phyloP scores from a whole-genome alignment of 805 yeast species.

The Saccharomycopsis selenospora region DNA sequence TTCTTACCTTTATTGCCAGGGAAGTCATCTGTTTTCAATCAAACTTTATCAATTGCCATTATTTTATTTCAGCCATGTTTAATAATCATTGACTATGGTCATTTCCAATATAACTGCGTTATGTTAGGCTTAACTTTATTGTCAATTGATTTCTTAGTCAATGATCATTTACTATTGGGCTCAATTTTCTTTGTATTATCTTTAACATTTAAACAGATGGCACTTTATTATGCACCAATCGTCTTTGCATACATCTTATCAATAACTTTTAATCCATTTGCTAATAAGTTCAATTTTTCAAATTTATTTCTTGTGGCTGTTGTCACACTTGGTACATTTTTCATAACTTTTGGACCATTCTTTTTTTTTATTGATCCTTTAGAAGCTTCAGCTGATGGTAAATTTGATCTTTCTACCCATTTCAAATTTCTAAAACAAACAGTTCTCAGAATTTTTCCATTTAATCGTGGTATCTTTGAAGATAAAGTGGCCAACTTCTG shows the following conservation, averaged over 20 bases:
- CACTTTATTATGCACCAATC: slow-evolving; percentile 85
- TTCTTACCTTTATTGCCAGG: slow-evolving; percentile 23
- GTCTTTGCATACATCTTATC: slow-evolving; percentile 68
- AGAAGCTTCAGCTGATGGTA: slow-evolving; percentile 20
- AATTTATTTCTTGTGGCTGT: slow-evolving; percentile 55
- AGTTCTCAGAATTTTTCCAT: slow-evolving; percentile 80
- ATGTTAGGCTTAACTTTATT: slow-evolving; percentile 83
- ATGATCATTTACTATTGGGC: slow-evolving; percentile 58
- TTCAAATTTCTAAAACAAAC: slow-evolving; percentile 36
- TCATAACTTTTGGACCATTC: slow-evolving; percentile 53
- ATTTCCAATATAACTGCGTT: slow-evolving; percentile 89
- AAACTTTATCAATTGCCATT: slow-evolving; percentile 66
- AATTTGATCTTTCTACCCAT: background rate
- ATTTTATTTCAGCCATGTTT: slow-evolving; percentile 81
- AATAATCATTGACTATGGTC: slow-evolving; percentile 89
- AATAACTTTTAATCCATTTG: slow-evolving; percentile 20
- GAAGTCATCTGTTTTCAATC: slow-evolving; percentile 60
- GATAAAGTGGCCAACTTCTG: slow-evolving; percentile 97
- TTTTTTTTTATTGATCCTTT: slow-evolving; percentile 36
- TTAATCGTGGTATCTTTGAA: slow-evolving; percentile 88
- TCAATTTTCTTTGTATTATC: slow-evolving; percentile 73
- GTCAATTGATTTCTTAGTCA: slow-evolving; percentile 57
- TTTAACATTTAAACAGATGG: slow-evolving; percentile 89
- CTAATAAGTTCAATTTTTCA: slow-evolving; percentile 42
- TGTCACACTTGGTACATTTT: slow-evolving; percentile 52